Percentiles rank a stretch among this genome's conserved stretches.
Conservation (phyloP, 768 basidiomycete genomes). For the Lactarius hatsudake region DNA sequence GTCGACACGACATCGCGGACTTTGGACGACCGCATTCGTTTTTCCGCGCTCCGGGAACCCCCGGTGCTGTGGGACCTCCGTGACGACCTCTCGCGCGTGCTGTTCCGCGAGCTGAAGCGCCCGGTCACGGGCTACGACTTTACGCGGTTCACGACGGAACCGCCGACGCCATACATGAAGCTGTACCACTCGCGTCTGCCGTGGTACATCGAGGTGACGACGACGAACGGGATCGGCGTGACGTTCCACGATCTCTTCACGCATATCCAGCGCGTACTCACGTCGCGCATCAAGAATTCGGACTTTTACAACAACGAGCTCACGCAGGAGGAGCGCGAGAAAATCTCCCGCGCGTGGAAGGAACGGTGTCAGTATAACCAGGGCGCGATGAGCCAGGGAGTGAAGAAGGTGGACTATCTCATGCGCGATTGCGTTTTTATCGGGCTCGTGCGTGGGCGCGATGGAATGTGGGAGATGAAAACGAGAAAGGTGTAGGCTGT, state of each 20-base stretch:
- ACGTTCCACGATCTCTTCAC: conserved; percentile 55
- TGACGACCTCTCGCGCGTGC: conserved; percentile 37
- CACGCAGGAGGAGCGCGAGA: conserved; percentile 42
- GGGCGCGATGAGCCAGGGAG: conserved; percentile 41
- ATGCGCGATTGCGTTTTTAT: conserved; percentile 50
- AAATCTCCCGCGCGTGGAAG: conserved; percentile 46
- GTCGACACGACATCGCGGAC: conserved; percentile 22
- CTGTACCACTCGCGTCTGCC: conserved; percentile 56
- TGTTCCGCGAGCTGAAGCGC: conserved; percentile 47
- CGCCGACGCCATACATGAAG: conserved; percentile 50
- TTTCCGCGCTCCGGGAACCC: conserved; percentile 33
- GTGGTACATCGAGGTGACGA: conserved; percentile 63
- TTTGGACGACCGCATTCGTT: conserved; percentile 33
- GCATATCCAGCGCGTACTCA: conserved; percentile 45
- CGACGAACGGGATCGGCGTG: conserved; percentile 49
- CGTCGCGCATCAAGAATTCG: conserved; percentile 43
- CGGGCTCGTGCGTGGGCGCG: conserved; percentile 51
- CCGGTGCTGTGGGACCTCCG: conserved; percentile 54
- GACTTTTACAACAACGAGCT: conserved; percentile 63
- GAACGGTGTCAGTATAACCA: conserved; percentile 40
- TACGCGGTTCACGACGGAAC: conserved; percentile 51
- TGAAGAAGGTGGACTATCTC: conserved; percentile 60
- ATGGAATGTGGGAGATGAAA: conserved; percentile 69
- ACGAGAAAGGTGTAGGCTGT: conserved; percentile 35
- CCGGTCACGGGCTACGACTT: conserved; percentile 48